Evolutionary conservation across 2,329 filamentous ascomycete species (phyloP), one percentile per base, ranked within the genome.

Genomic region (Alternaria tenuissima): DNA sequence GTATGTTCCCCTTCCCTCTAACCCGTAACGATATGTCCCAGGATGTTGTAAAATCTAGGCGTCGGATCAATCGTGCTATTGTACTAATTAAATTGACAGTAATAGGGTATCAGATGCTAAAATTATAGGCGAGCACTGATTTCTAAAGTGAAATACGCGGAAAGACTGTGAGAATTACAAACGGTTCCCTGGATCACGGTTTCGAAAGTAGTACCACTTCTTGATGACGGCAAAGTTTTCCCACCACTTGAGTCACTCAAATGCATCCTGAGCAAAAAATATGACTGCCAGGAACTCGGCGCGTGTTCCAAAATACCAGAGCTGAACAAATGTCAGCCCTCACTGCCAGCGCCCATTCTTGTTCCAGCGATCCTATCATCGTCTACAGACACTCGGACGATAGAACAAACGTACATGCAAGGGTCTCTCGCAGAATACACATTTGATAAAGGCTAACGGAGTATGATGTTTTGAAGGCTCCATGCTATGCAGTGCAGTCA

Each of bases 211-310:
- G 11, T 36, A 36, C 12, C 12, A 36, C 12, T 14, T 36, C 32
- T 14, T 6, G 32, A 36, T 14, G 32, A 36, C 14, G 0, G 14
- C 32, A 14, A 36, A 16, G 32, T 14, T 14, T 36, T 36, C 12
- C 32, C 12, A 14, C 11, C 32, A 36, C 32, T 36, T 36, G 32
- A 11, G 5, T 7, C 12, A 16, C 12, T 38, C 34, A 18, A 16
- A 7, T n/a, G 34, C 3, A 7, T n/a, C 14, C 2, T 4, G n/a
- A 5, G 34, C 16, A 0, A 7, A 5, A 38, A 20, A 0, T 20
- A 4, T 39, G 38, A 5, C 38, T 39, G 8, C 3, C 7, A 18
- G n/a, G 8, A 39, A 20, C n/a, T 4, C 20, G 7, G 4, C 9
- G 7, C 4, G n/a, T 5, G 3, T 39, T 20, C n/a, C 9, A 39